Base-by-base conservation (phyloP, 768 basidiomycete genomes). In the Boletus barrowsii region DNA sequence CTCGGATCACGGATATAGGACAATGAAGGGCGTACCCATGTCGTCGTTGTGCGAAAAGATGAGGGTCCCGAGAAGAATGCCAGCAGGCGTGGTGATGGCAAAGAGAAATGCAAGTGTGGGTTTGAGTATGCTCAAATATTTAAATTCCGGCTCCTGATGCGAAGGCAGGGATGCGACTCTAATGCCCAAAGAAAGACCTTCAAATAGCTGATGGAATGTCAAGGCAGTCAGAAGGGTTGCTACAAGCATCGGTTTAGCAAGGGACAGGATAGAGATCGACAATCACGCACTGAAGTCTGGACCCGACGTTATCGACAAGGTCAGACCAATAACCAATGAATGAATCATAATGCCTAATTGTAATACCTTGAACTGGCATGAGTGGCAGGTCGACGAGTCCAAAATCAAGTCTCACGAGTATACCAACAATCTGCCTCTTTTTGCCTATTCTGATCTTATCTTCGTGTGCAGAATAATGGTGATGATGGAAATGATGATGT, bases 291-390 rank as follows among this genome's bases (percentile, higher is more conserved):
- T 78, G 56, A 92, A 90, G 49, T 90, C 88, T 1, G 81, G 60
- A 17, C 88, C 86, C 6, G 78, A 74, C 5, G 87, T 81, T 51
- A 92, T 81, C 2, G 87, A 79, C 18, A 92, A 73, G 5, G 90
- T 92, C 20, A 92, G 67, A 3, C 90, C 90, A 53, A 93, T 89
- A 32, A 92, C 81, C 43, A 93, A 66, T 3, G 90, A 87, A 64
- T 93, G 83, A 46, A 94, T 78, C 89, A 94, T 87, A 62, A 95
- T 90, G 43, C 93, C 83, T 3, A 88, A 63, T 79, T 95, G 87
- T 35, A 95, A 74, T 32, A 90, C 83, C 89, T 91, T 48, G 43
- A 30, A 32, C 30, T 9, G 4, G 8, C 11, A 42, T 57, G n/a
- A 63, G 46, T 32, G 30, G 14, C 14, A 47, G 7, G 20, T 36